These are phyloP conservation scores for Phyllostachys edulis DNA, from an alignment of 176 grass and related monocot species.

Conservation along the genomic window DNA sequence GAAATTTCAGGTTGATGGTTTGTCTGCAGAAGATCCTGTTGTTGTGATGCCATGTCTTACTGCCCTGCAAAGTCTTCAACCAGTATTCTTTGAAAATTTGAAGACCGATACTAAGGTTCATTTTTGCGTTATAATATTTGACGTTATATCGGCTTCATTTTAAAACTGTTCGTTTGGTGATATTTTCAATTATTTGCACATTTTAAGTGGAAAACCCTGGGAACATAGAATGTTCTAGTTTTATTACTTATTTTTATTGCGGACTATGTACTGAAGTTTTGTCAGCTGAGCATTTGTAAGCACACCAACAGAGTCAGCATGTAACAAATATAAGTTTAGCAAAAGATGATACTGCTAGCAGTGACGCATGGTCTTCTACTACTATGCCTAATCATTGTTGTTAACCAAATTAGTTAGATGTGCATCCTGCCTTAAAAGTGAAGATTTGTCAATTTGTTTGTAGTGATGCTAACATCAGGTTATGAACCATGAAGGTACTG, in stretches of 20 bases:
- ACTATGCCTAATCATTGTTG: neutral
- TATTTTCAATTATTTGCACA: conserved; percentile 1
- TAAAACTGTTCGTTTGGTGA: neutral
- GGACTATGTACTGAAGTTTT: neutral
- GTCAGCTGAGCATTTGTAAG: neutral
- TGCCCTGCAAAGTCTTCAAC: conserved; percentile 50
- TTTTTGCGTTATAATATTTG: neutral
- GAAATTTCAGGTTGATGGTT: conserved; percentile 63
- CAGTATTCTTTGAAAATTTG: conserved; percentile 66
- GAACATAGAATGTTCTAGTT: neutral
- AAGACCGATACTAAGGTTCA: conserved; percentile 63
- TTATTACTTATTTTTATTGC: neutral
- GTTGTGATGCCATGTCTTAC: conserved; percentile 60
- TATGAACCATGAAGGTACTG: neutral
- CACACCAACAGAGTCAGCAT: neutral
- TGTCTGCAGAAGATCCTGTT: conserved; percentile 51
- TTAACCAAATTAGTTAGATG: neutral
- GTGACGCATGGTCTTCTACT: neutral
- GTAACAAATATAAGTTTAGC: neutral
- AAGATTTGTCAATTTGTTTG: neutral
- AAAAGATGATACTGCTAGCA: neutral
- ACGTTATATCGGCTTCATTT: neutral
- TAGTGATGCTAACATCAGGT: neutral
- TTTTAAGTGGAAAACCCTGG: neutral
- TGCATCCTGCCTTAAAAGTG: neutral